phyloP scores from a whole-genome alignment of 805 yeast genomes.

The Yarrowia sp. region DNA sequence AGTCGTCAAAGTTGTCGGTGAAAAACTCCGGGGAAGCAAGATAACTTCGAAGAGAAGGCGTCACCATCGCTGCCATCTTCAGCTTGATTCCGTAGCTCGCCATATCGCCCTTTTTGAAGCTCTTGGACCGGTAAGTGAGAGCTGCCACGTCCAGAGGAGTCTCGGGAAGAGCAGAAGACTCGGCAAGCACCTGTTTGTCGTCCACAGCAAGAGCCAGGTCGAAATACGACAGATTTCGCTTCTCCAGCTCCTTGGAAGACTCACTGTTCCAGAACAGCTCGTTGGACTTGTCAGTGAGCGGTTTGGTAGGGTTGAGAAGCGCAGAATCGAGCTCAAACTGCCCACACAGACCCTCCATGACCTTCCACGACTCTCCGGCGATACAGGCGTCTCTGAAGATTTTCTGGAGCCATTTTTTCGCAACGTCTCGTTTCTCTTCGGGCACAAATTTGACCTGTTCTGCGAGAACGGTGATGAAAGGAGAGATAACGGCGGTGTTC shows the following conservation, averaged over 20 bases:
- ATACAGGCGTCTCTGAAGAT: constrained; percentile 58
- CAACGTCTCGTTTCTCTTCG: constrained; percentile 43
- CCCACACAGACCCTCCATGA: constrained; percentile 38
- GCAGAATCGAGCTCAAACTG: background rate
- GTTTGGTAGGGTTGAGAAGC: background rate
- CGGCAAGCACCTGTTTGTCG: constrained; percentile 17
- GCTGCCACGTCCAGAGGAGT: constrained; percentile 25
- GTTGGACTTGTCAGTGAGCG: constrained; percentile 20
- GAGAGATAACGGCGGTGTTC: constrained; percentile 55
- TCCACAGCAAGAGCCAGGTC: constrained; percentile 31
- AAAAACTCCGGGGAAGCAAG: constrained; percentile 31
- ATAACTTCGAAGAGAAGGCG: constrained; percentile 5
- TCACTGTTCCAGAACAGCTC: constrained; percentile 10
- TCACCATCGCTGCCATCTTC: constrained; percentile 20
- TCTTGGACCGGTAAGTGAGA: constrained; percentile 21
- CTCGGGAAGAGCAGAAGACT: constrained; percentile 28
- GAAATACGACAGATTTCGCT: constrained; percentile 23
- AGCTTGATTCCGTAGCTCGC: constrained; percentile 24
- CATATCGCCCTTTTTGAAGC: constrained; percentile 16
- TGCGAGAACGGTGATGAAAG: constrained; percentile 61
- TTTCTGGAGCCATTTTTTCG: constrained; percentile 59
- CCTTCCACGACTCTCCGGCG: constrained; percentile 63
- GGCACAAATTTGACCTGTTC: constrained; percentile 73
- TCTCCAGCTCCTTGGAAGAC: constrained; percentile 7
- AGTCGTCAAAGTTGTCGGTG: constrained; percentile 1